phyloP scores from a whole-genome alignment of 352 stramenopile genomes.

The Ophiocytium majus region DNA sequence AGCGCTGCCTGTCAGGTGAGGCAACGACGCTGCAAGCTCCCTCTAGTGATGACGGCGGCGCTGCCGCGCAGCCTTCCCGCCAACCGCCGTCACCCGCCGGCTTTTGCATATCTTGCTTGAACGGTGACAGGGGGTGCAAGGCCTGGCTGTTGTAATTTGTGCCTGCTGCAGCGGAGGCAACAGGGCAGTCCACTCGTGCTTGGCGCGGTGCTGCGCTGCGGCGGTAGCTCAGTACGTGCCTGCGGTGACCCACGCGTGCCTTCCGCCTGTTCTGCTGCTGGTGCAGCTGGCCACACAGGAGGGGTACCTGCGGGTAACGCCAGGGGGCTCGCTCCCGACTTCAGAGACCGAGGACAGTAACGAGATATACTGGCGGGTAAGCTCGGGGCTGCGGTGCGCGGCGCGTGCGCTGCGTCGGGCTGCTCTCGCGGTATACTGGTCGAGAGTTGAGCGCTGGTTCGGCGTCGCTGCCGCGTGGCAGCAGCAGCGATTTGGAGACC shows the following conservation, averaged over 20 bases:
- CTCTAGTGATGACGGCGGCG: background rate
- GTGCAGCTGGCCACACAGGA: background rate
- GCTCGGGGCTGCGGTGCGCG: no score
- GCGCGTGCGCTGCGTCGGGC: no score
- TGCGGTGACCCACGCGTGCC: no score
- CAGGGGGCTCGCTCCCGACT: background rate
- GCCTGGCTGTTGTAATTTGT: background rate
- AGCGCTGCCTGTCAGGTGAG: background rate
- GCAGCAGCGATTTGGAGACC: no score
- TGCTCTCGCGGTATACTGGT: no score
- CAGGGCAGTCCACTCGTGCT: background rate
- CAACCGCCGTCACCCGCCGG: background rate
- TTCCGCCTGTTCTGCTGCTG: background rate
- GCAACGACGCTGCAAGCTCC: no score
- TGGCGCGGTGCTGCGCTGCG: background rate
- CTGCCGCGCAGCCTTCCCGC: background rate
- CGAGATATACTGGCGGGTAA: constrained; percentile 19
- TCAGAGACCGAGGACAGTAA: background rate
- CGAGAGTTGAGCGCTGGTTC: no score
- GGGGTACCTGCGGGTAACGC: background rate
- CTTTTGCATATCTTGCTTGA: background rate
- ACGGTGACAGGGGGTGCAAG: background rate
- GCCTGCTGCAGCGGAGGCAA: background rate
- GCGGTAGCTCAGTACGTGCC: background rate
- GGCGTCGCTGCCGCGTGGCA: no score